phyloP scores from a whole-genome alignment of 2,329 filamentous ascomycete species.

The Claviceps sp. region DNA sequence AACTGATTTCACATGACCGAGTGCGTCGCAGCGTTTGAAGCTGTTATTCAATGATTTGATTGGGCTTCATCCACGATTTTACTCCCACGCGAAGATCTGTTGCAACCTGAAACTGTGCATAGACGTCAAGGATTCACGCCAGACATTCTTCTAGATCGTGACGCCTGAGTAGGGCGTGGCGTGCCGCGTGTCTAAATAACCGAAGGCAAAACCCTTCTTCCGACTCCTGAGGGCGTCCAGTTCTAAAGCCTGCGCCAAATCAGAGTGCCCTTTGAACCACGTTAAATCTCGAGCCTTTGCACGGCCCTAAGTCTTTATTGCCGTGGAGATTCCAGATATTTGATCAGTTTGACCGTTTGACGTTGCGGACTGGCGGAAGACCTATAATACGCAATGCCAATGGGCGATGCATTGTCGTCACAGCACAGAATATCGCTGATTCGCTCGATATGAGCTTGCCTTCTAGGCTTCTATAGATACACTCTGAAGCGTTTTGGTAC shows the following conservation, averaged over 20 bases:
- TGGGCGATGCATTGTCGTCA: no score
- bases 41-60: constrained; percentile 61
- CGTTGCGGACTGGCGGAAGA: constrained; percentile 72
- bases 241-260: constrained; percentile 89
- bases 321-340: constrained; percentile 53
- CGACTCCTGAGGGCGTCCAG: constrained; percentile 57
- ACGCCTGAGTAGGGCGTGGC: constrained; percentile 79
- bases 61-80: constrained; percentile 61
- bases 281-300: constrained; percentile 83
- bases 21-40: constrained; percentile 94
- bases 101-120: no score
- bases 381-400: constrained; percentile 32
- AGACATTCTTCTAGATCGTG: constrained; percentile 55
- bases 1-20: constrained; percentile 99
- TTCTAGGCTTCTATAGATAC: constrained; percentile 32
- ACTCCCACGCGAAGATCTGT: no score
- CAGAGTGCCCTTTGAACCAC: constrained; percentile 89
- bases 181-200: constrained; percentile 68
- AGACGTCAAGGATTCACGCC: no score
- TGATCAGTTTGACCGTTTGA: constrained; percentile 62
- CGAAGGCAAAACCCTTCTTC: constrained; percentile 94
- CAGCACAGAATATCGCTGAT: constrained; percentile 64
- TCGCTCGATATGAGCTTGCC: constrained; percentile 72
- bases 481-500: constrained; percentile 89
- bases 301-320: constrained; percentile 74